phyloP scores from a whole-genome alignment of 805 yeast genomes.

The Maudiozyma pseudohumilis region DNA sequence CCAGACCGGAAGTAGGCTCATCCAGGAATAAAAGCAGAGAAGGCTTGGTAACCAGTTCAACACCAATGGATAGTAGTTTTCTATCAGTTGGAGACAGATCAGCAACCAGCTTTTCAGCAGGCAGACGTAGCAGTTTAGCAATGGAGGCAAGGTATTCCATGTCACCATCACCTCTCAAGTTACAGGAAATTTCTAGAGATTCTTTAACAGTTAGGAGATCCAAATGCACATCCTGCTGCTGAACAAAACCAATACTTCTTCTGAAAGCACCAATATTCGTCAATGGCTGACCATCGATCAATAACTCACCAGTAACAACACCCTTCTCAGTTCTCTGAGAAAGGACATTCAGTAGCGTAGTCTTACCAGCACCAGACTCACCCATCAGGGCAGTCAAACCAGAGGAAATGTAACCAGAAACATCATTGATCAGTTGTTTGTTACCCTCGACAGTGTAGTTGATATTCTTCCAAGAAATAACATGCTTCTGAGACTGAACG shows the following conservation, averaged over 20 bases:
- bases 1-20: constrained; percentile 54
- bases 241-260: constrained; percentile 49
- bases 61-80: constrained; percentile 45
- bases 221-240: constrained; percentile 49
- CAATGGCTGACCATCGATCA: constrained; percentile 44
- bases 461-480: constrained; percentile 55
- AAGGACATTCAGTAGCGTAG: constrained; percentile 45
- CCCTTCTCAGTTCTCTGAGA: constrained; percentile 46
- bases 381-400: constrained; percentile 57
- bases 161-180: constrained; percentile 34
- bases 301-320: constrained; percentile 46
- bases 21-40: constrained; percentile 44
- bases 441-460: constrained; percentile 37
- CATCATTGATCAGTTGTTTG: constrained; percentile 32
- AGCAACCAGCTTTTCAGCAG: constrained; percentile 36
- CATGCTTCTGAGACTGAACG: constrained; percentile 30
- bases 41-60: constrained; percentile 47
- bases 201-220: constrained; percentile 44
- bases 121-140: constrained; percentile 35
- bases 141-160: constrained; percentile 26
- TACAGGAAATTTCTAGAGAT: constrained; percentile 42
- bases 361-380: constrained; percentile 58
- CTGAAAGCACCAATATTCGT: constrained; percentile 36
- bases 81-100: constrained; percentile 48
- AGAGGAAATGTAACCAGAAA: constrained; percentile 60